Conservation (phyloP, 2,329 filamentous ascomycete species). For the Biscogniauxia sp. region DNA sequence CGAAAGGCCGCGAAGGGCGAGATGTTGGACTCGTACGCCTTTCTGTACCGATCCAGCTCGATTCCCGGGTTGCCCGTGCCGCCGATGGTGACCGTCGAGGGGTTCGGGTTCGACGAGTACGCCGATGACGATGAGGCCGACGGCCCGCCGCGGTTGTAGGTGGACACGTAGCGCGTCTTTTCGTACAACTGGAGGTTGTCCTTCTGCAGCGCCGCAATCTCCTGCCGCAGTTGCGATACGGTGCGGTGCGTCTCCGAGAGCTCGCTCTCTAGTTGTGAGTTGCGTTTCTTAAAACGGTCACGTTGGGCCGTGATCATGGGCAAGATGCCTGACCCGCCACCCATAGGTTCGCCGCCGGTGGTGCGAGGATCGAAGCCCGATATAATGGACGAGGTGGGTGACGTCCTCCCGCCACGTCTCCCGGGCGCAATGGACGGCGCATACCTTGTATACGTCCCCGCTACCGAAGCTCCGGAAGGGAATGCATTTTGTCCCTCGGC, state of each 20-base stretch:
- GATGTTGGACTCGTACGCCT: slow-evolving; percentile 91
- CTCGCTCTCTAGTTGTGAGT: slow-evolving; percentile 84
- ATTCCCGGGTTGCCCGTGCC: slow-evolving; percentile 58
- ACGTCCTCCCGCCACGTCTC: slow-evolving; percentile 67
- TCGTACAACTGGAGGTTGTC: slow-evolving; percentile 96
- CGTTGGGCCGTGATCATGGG: slow-evolving; percentile 98
- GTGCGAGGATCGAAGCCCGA: slow-evolving; percentile 83
- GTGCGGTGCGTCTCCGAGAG: slow-evolving; percentile 79
- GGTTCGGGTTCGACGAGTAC: slow-evolving; percentile 68
- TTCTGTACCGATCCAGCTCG: slow-evolving; percentile 79
- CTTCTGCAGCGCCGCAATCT: slow-evolving; percentile 88
- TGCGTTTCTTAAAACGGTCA: slow-evolving; percentile 97
- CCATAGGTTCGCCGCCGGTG: slow-evolving; percentile 60
- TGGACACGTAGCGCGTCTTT: slow-evolving; percentile 94
- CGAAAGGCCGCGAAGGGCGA: slow-evolving; percentile 95
- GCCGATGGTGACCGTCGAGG: slow-evolving; percentile 64
- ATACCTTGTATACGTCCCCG: slow-evolving; percentile 85
- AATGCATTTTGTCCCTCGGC: slow-evolving; percentile 80
- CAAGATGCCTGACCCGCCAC: slow-evolving; percentile 80
- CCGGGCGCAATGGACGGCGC: slow-evolving; percentile 60
- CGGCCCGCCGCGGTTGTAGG: slow-evolving; percentile 73
- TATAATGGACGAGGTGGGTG: slow-evolving; percentile 96
- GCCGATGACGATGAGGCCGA: slow-evolving; percentile 63
- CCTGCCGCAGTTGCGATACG: slow-evolving; percentile 82
- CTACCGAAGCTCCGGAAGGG: slow-evolving; percentile 86